Evolutionary conservation across 495 filamentous ascomycete genomes (phyloP), one percentile per base, ranked within the genome.

Genomic region (Penicillium canescens): DNA sequence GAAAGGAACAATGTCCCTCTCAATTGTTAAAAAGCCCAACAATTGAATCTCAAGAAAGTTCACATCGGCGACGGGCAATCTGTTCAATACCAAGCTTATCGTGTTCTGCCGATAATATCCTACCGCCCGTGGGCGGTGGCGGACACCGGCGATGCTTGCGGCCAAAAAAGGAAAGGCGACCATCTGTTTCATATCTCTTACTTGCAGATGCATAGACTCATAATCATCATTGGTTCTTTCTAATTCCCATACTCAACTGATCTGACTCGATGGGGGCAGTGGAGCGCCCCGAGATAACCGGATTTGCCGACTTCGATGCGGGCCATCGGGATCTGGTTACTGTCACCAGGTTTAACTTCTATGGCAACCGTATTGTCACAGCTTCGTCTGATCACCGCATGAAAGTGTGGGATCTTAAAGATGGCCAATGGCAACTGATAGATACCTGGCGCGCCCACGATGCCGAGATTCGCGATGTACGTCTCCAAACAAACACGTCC

Each of bases 391-490:
- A 99, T 71, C 95, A 96, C 63, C 89, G 87, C 65, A 87, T 99
- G 59, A 91, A 91, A 66, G 88, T 98, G 28, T 98, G 91, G 81
- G 91, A 96, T 38, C 82, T 92, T 55, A 84, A 85, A 56, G 84
- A 91, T 58, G 85, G 84, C 12, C 75, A 84, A 42, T 96, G 91
- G 91, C 81, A 83, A 36, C 71, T 92, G 38, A 86, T 83, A 59
- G 94, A 97, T 64, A 89, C 84, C 44, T 97, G 94, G 91, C 83
- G 84, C 50, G 95, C 90, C 12, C 94, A 99, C 66, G 87, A 89
- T 59, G 90, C 90, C 23, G 94, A 96, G 73, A 89, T 99, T 53
- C 78, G 89, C 56, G 90, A 96, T 79, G 91, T 92, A 78, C 72
- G 78, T 45, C 23, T 28, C 10, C 23, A 45, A 46, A 39, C 14